Conservation (phyloP, 2,329 filamentous ascomycete genomes). For the Ustulina deusta region DNA sequence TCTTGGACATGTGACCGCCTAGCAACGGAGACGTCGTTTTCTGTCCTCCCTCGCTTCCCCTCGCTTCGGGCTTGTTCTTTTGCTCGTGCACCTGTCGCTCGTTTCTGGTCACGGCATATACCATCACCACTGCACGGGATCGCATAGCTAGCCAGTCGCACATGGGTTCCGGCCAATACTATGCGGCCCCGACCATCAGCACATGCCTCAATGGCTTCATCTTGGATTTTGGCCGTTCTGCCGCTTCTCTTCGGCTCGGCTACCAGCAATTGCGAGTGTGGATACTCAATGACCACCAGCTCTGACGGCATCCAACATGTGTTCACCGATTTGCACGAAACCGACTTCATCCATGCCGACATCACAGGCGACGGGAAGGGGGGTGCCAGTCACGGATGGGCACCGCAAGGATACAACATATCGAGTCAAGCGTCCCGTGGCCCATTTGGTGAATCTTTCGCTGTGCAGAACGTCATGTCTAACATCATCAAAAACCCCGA, state of each 20-base stretch:
- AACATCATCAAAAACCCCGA: slow-evolving; percentile 60
- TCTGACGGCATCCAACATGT: slow-evolving; percentile 56
- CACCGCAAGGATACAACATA: slow-evolving; percentile 74
- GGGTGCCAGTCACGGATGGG: slow-evolving; percentile 61
- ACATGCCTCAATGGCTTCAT: slow-evolving; percentile 25
- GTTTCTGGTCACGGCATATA: slow-evolving; percentile 23
- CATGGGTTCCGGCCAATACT: slow-evolving; percentile 12
- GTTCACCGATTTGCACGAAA: slow-evolving; percentile 78
- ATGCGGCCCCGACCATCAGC: slow-evolving; percentile 25
- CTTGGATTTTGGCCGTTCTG: slow-evolving; percentile 31
- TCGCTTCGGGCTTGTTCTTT: slow-evolving; percentile 2
- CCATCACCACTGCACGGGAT: slow-evolving; percentile 11
- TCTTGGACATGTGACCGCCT: slow-evolving; percentile 2
- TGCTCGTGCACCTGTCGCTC: slow-evolving; percentile 27
- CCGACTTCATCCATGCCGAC: slow-evolving; percentile 73
- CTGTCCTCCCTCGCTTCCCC: slow-evolving; percentile 12
- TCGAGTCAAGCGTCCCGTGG: slow-evolving; percentile 69
- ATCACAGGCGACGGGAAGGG: slow-evolving; percentile 60
- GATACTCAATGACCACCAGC: slow-evolving; percentile 70
- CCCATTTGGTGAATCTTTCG: slow-evolving; percentile 73
- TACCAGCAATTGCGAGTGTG: slow-evolving; percentile 74
- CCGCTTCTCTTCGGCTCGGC: slow-evolving; percentile 41
- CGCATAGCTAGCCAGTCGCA: slow-evolving; percentile 6
- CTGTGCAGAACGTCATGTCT: slow-evolving; percentile 66
- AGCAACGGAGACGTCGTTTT: not conserved